These are phyloP conservation scores for Hibiscus syriacus DNA, from an alignment of 345 rosid genomes.

Conservation along the genomic window DNA sequence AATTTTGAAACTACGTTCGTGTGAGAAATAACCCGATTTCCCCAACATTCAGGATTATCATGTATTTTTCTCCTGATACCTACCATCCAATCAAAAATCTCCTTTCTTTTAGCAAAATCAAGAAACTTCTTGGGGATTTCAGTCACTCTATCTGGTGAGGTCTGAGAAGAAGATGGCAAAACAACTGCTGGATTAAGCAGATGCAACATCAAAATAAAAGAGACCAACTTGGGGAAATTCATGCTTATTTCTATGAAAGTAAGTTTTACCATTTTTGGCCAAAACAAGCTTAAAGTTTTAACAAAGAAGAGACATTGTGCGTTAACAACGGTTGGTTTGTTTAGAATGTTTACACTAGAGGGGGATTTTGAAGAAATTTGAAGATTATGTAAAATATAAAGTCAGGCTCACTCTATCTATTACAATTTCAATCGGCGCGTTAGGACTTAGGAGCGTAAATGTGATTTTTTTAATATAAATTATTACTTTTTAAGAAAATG, in stretches of 20 bases:
- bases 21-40: too few relatives aligned
- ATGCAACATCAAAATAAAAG: conserved; percentile 28
- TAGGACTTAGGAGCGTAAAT: too few relatives aligned
- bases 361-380: too few relatives aligned
- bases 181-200: conserved; percentile 19
- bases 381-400: too few relatives aligned
- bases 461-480: too few relatives aligned
- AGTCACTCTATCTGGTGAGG: conserved; percentile 35
- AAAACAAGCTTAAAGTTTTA: not conserved
- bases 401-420: too few relatives aligned
- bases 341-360: not conserved
- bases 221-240: conserved; percentile 38
- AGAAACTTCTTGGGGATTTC: conserved; percentile 48
- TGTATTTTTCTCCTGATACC: conserved; percentile 75
- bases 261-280: not conserved
- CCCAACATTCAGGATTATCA: conserved; percentile 89
- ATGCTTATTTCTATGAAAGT: conserved; percentile 9
- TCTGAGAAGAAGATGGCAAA: conserved; percentile 21
- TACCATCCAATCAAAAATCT: conserved; percentile 68
- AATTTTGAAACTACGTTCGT: too few relatives aligned
- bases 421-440: too few relatives aligned
- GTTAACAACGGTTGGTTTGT: not conserved
- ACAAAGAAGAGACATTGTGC: not conserved
- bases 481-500: too few relatives aligned
- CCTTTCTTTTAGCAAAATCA: conserved; percentile 43